Evolutionary conservation across 2,329 filamentous ascomycete species (phyloP).

Genomic region (Penicillium sp.): DNA sequence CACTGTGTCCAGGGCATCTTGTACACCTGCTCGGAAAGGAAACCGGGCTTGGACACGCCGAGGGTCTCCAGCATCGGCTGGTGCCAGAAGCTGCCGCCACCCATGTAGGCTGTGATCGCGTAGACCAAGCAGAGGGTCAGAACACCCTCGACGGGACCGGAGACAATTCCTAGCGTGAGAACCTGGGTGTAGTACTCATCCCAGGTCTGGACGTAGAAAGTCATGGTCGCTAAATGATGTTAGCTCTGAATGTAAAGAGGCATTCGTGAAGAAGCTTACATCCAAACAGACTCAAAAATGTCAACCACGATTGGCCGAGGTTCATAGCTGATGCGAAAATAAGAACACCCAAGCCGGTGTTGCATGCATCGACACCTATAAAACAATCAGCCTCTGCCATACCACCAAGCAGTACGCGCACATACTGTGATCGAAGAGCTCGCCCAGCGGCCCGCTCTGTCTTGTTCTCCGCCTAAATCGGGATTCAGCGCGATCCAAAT

Average conservation of each 20-base stretch:
- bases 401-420: background rate
- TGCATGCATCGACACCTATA: slow-evolving; percentile 78
- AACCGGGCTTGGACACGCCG: slow-evolving; percentile 58
- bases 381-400: background rate
- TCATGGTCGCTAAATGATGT: slow-evolving; percentile 61
- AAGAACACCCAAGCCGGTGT: slow-evolving; percentile 88
- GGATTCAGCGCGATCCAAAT: slow-evolving; percentile 5
- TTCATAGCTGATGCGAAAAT: slow-evolving; percentile 91
- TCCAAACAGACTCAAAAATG: slow-evolving; percentile 75
- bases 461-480: slow-evolving; percentile 67
- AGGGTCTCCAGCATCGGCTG: slow-evolving; percentile 69
- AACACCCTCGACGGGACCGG: slow-evolving; percentile 91
- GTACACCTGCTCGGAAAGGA: slow-evolving; percentile 68
- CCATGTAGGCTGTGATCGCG: slow-evolving; percentile 73
- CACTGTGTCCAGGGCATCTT: slow-evolving; percentile 82
- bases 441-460: slow-evolving; percentile 88
- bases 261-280: slow-evolving; percentile 50
- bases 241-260: background rate
- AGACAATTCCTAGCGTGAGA: slow-evolving; percentile 83
- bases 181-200: slow-evolving; percentile 98
- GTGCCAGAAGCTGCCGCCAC: slow-evolving; percentile 90
- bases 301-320: slow-evolving; percentile 86
- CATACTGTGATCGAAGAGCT: slow-evolving; percentile 89
- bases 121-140: slow-evolving; percentile 78
- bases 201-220: slow-evolving; percentile 99